phyloP scores from a whole-genome alignment of 257 asterid species.

The Echites panduratus region DNA sequence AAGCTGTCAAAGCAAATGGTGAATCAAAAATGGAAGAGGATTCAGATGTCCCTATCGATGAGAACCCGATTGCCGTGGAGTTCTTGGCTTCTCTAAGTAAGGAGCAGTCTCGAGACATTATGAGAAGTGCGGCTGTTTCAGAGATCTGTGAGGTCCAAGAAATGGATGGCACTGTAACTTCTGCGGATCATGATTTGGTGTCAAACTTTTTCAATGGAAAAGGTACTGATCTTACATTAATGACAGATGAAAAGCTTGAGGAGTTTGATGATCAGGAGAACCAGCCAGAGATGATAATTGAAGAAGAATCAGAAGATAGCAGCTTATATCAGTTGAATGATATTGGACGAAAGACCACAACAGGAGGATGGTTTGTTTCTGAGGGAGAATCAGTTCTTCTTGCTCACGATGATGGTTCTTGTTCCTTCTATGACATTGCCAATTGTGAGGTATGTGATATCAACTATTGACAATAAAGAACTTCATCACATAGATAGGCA shows the following conservation, averaged over 20 bases:
- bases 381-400: conserved; percentile 84
- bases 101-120: conserved; percentile 22
- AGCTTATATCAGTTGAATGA: conserved; percentile 34
- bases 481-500: not conserved
- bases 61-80: conserved; percentile 39
- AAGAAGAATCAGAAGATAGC: conserved; percentile 50
- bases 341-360: conserved; percentile 61
- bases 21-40: conserved; percentile 27
- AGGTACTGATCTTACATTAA: conserved; percentile 30
- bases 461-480: not conserved
- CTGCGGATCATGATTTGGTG: conserved; percentile 24
- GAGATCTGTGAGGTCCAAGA: conserved; percentile 43
- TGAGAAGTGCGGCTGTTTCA: conserved; percentile 12
- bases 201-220: conserved; percentile 22
- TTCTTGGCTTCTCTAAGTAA: conserved; percentile 36
- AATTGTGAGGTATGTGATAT: conserved; percentile 61
- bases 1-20: conserved; percentile 22
- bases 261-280: conserved; percentile 61
- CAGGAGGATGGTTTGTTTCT: conserved; percentile 91
- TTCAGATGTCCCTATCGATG: conserved; percentile 25
- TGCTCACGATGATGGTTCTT: conserved; percentile 69
- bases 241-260: conserved; percentile 56
- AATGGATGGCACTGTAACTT: conserved; percentile 34
- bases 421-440: conserved; percentile 66
- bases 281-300: conserved; percentile 38